phyloP scores from a whole-genome alignment of 352 stramenopile species.

The Elongisporangium anandrum region DNA sequence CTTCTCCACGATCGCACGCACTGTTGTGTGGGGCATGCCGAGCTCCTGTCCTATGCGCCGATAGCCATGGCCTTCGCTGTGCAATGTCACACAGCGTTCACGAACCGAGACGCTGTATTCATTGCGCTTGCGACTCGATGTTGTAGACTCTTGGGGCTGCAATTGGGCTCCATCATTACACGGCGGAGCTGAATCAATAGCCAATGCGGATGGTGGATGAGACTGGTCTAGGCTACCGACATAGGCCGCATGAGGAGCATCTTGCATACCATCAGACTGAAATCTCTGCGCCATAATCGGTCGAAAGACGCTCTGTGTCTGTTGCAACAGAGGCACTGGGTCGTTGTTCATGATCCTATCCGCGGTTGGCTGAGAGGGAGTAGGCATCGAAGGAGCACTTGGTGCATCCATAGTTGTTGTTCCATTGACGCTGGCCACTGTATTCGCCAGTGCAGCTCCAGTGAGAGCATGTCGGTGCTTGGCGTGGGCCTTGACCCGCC shows the following conservation, averaged over 20 bases:
- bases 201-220: not conserved
- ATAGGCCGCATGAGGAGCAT: not conserved
- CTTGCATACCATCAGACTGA: not conserved
- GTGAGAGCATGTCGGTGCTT: slow-evolving; percentile 16
- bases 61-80: slow-evolving; percentile 48
- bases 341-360: not conserved
- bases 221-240: not conserved
- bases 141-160: not conserved
- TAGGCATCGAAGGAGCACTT: too few species aligned
- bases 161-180: not conserved
- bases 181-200: not conserved
- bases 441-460: not conserved
- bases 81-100: slow-evolving; percentile 51
- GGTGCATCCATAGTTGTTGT: not conserved
- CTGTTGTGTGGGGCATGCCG: slow-evolving; percentile 63
- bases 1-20: slow-evolving; percentile 70
- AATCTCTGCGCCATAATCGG: not conserved
- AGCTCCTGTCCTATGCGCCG: slow-evolving; percentile 54
- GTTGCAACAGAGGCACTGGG: not conserved
- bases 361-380: not conserved
- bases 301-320: not conserved
- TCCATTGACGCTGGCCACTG: not conserved
- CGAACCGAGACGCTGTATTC: slow-evolving; percentile 57
- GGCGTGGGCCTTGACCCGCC: slow-evolving; percentile 49
- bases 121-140: slow-evolving; percentile 21